Conservation (phyloP, 2,329 filamentous ascomycete genomes). For the Aspergillus uvarum region DNA sequence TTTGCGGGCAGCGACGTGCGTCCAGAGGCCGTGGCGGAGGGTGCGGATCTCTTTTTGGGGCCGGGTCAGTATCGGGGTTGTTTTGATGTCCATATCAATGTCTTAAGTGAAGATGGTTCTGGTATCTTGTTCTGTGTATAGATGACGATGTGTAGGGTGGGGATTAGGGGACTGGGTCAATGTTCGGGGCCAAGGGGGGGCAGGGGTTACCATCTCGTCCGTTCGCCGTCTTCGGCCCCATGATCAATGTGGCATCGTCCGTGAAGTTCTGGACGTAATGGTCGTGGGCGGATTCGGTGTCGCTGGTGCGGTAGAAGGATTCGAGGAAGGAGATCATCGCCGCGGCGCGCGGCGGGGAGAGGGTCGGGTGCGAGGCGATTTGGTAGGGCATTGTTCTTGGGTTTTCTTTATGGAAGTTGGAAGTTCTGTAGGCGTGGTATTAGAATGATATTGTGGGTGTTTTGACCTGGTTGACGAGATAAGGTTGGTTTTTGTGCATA, state of each 20-base stretch:
- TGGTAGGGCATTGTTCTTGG: slow-evolving; percentile 33
- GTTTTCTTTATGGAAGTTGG: background rate
- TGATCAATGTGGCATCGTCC: slow-evolving; percentile 37
- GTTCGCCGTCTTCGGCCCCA: slow-evolving; percentile 37
- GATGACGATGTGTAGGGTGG: no score
- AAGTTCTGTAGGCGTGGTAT: background rate
- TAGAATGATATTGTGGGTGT: no score
- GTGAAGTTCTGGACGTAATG: slow-evolving; percentile 38
- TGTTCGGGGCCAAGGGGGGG: background rate
- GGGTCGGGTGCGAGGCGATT: slow-evolving; percentile 27
- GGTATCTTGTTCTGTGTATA: no score
- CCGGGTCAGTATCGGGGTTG: background rate
- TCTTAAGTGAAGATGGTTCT: no score
- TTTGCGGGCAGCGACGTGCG: slow-evolving; percentile 35
- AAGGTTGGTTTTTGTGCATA: background rate
- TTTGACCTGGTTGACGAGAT: no score
- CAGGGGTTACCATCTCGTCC: slow-evolving; percentile 31
- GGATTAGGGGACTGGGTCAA: background rate
- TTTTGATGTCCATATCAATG: no score
- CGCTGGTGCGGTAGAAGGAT: slow-evolving; percentile 39
- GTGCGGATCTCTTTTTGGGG: slow-evolving; percentile 31
- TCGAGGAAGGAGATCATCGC: slow-evolving; percentile 35
- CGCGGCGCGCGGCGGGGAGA: slow-evolving; percentile 26
- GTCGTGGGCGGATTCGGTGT: slow-evolving; percentile 36
- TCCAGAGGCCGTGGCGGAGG: slow-evolving; percentile 39